phyloP scores from a whole-genome alignment of 1,284 basidiomycete species.

The Wallemia ichthyophaga region DNA sequence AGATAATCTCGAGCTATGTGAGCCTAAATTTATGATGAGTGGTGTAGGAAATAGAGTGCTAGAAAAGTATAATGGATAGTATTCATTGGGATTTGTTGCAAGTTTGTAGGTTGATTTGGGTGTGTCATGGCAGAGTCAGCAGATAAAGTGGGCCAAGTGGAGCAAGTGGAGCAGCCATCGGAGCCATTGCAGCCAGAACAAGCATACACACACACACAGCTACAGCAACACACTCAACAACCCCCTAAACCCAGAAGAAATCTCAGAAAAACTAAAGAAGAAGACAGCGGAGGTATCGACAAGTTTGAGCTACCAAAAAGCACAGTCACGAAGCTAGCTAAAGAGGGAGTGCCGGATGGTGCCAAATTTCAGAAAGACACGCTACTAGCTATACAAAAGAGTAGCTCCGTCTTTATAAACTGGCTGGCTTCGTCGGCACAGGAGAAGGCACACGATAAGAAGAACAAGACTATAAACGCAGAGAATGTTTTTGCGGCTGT shows the following conservation, averaged over 20 bases:
- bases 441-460: neutral
- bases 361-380: neutral
- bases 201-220: too few relatives aligned
- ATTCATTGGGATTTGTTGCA: too few relatives aligned
- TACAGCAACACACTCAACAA: neutral
- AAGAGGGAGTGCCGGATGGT: neutral
- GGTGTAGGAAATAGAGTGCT: slow-evolving; percentile 51
- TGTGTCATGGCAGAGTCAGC: too few relatives aligned
- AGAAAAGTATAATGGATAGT: slow-evolving; percentile 31
- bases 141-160: too few relatives aligned
- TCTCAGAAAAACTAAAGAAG: neutral
- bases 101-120: too few relatives aligned
- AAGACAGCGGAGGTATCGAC: neutral
- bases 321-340: neutral
- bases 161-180: too few relatives aligned
- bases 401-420: neutral
- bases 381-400: neutral
- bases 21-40: slow-evolving; percentile 50
- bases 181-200: too few relatives aligned
- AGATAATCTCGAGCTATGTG: slow-evolving; percentile 74
- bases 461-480: neutral
- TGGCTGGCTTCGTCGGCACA: neutral
- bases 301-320: neutral
- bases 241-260: neutral
- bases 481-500: neutral